Conservation (phyloP, 164 flowering plant species). For the Magnolia kwangsiensis region DNA sequence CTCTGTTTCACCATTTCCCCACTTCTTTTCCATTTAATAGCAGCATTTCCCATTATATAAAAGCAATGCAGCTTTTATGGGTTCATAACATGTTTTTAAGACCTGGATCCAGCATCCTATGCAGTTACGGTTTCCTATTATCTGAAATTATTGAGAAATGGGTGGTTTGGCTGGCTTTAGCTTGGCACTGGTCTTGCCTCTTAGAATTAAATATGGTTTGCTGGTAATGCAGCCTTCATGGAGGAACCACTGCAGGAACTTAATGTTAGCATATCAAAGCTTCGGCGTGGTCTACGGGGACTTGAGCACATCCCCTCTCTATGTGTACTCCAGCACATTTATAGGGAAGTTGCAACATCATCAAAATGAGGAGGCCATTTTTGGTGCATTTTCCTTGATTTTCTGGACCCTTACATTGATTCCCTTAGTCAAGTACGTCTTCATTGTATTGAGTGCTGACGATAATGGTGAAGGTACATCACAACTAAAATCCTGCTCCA, state of each 20-base stretch:
- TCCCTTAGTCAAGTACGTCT: slow-evolving; percentile 67
- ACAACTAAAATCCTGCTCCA: neutral
- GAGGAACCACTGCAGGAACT: slow-evolving; percentile 13
- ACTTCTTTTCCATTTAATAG: too few relatives aligned
- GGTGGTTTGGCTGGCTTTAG: neutral
- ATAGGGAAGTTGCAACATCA: slow-evolving; percentile 27
- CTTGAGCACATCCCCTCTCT: slow-evolving; percentile 62
- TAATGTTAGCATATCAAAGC: slow-evolving; percentile 50
- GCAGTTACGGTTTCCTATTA: neutral
- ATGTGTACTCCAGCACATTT: slow-evolving; percentile 44
- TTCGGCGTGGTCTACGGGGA: slow-evolving; percentile 56
- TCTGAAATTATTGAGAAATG: neutral
- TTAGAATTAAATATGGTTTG: neutral
- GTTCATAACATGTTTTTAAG: too few relatives aligned
- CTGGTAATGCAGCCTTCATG: slow-evolving; percentile 17
- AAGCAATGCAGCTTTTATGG: too few relatives aligned
- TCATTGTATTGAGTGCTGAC: slow-evolving; percentile 59
- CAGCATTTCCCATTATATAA: too few relatives aligned
- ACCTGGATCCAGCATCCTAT: neutral
- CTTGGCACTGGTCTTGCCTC: neutral
- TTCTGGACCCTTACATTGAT: slow-evolving; percentile 75
- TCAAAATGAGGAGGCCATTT: slow-evolving; percentile 41
- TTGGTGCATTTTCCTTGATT: slow-evolving; percentile 68
- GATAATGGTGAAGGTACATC: slow-evolving; percentile 82
- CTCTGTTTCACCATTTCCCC: too few relatives aligned